Conservation (phyloP, 2,329 filamentous ascomycete species). For the Dactylellina parvicollis region DNA sequence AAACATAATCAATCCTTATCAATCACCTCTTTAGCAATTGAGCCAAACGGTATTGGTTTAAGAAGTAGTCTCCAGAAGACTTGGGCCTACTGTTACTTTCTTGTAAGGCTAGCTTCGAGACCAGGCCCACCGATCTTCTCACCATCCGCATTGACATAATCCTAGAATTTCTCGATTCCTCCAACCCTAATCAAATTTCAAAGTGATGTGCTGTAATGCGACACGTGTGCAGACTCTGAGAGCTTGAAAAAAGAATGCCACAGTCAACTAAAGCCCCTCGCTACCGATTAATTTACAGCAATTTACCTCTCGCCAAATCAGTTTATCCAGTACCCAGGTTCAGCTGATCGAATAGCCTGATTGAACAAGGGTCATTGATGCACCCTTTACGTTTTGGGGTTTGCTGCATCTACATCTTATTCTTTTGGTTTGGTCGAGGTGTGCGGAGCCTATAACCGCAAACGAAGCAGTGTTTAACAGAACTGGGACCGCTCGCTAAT, state of each 20-base stretch:
- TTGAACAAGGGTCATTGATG: slow-evolving; percentile 28
- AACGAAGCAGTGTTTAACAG: background rate
- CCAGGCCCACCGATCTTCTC: too few species aligned
- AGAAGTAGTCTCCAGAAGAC: too few species aligned
- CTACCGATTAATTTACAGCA: slow-evolving; percentile 10
- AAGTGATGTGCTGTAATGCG: too few species aligned
- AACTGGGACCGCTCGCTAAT: background rate
- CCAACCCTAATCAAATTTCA: too few species aligned
- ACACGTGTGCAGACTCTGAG: too few species aligned
- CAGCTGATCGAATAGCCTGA: slow-evolving; percentile 27
- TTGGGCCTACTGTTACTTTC: too few species aligned
- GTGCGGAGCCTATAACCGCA: slow-evolving; percentile 1
- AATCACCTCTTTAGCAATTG: too few species aligned
- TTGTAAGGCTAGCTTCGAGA: too few species aligned
- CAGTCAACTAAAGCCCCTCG: slow-evolving; percentile 9
- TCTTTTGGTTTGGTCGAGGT: slow-evolving; percentile 5
- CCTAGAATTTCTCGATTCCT: too few species aligned
- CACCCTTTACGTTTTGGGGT: slow-evolving; percentile 31
- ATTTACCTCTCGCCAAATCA: slow-evolving; percentile 26
- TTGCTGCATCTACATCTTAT: slow-evolving; percentile 28
- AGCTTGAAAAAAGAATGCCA: slow-evolving; percentile 3
- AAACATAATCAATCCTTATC: too few species aligned
- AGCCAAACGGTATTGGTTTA: too few species aligned
- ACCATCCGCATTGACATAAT: too few species aligned
- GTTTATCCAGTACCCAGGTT: slow-evolving; percentile 42